Evolutionary conservation across 129 eudicot genomes (phyloP), one percentile per base, ranked within the genome.

Genomic region (Arctium minus): DNA sequence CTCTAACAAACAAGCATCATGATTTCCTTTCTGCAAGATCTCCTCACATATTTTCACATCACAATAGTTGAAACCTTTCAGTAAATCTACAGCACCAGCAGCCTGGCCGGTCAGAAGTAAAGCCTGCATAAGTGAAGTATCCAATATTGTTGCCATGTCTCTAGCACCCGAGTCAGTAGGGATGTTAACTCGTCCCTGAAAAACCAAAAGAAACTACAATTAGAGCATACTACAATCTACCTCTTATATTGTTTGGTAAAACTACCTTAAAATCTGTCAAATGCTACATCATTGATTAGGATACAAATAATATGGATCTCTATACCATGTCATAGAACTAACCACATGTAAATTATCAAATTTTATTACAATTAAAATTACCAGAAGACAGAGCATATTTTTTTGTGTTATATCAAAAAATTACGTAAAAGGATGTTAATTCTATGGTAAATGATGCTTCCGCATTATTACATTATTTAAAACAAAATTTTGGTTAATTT

Each of bases 61-160:
- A 88, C 99, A 92, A 77, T 93, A 96, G 77, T 96, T 96, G 48
- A 92, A 86, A 82, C 96, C 92, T 89, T 89, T 96, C 17, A 96
- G 86, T 82, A 96, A 82, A 79, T 93, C 98, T 82, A 86, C 60
- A 68, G 92, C 92, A 82, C 89, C 89, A 33, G 91, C 88, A 79
- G 93, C 15, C 86, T 96, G 99, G 77, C 97, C 99, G 65, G 98
- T 90, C 72, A 92, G 88, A 73, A 91, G 74, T 62, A 96, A 88
- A 82, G 97, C 99, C 86, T 96, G 99, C 56, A 96, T 94, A 73
- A 96, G 90, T 50, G 96, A 97, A 62, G 99, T 93, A 83, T 96
- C 99, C 72, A 93, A 89, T 83, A 90, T 87, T 11, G 94, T 90
- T 70, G 99, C 99, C 83, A 89, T 87, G 84, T 89, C 98, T 75